These are phyloP conservation scores for Microbotryum saponariae DNA, from an alignment of 1,284 basidiomycete species.

Conservation along the genomic window DNA sequence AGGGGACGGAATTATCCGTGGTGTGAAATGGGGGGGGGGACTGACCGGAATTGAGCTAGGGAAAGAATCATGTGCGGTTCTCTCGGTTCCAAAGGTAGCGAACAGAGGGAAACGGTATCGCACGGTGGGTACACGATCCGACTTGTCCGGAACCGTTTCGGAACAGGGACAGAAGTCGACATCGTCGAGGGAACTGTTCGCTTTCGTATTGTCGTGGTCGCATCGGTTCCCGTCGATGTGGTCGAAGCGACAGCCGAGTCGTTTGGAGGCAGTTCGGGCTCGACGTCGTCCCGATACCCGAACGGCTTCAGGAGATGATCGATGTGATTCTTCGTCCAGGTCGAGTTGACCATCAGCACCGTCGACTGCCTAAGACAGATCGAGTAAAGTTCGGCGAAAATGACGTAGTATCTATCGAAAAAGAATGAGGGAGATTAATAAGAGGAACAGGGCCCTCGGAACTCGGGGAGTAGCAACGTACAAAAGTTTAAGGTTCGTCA, in stretches of 20 bases:
- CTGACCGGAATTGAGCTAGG: slow-evolving; percentile 81
- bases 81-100: slow-evolving; percentile 52
- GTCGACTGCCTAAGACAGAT: slow-evolving; percentile 64
- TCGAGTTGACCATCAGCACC: slow-evolving; percentile 80
- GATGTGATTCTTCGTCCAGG: slow-evolving; percentile 86
- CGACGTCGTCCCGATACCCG: slow-evolving; percentile 4
- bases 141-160: too few species aligned
- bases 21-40: neutral
- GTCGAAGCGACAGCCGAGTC: too few species aligned
- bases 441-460: neutral
- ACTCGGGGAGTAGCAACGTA: slow-evolving; percentile 42
- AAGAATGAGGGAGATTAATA: neutral
- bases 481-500: slow-evolving; percentile 65
- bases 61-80: slow-evolving; percentile 67
- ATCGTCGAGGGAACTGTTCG: neutral
- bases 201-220: neutral
- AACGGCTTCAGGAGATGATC: slow-evolving; percentile 53
- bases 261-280: neutral
- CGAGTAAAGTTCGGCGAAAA: slow-evolving; percentile 78
- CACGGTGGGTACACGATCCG: slow-evolving; percentile 80
- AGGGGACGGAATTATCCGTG: neutral
- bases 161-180: neutral
- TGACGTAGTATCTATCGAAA: slow-evolving; percentile 68
- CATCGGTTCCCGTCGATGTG: neutral
- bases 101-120: slow-evolving; percentile 66